These are phyloP conservation scores for Colletotrichum musicola DNA, from an alignment of 2,329 filamentous ascomycete genomes.

Conservation along the genomic window DNA sequence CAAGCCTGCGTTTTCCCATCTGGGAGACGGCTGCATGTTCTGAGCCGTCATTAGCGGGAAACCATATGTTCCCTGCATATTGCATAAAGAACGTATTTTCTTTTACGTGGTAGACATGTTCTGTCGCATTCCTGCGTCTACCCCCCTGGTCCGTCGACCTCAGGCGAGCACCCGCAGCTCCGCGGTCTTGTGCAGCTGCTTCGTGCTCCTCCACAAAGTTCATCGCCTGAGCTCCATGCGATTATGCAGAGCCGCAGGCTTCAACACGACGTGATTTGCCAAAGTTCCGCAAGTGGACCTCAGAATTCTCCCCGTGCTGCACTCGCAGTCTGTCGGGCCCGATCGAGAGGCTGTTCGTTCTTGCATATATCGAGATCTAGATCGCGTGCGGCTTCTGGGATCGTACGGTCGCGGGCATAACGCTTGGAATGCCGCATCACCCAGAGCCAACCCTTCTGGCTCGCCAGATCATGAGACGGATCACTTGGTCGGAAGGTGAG, in stretches of 20 bases:
- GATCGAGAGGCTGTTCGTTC: slow-evolving; percentile 4
- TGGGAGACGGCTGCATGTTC: not conserved
- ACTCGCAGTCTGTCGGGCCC: not conserved
- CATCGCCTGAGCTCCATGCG: not conserved
- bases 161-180: not conserved
- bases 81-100: too few species aligned
- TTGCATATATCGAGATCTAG: slow-evolving; percentile 13
- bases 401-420: not conserved
- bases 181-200: not conserved
- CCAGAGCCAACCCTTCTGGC: too few species aligned
- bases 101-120: too few species aligned
- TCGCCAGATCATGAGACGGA: too few species aligned
- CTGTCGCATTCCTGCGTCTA: not conserved
- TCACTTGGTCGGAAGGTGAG: too few species aligned
- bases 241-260: not conserved
- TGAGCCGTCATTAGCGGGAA: too few species aligned
- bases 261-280: not conserved
- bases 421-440: slow-evolving; percentile 7
- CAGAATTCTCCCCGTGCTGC: not conserved
- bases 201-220: not conserved
- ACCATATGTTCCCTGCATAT: too few species aligned
- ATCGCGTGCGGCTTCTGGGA: not conserved
- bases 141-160: not conserved
- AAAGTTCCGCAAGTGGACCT: not conserved
- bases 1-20: not conserved